Conservation (phyloP, 257 asterid genomes). For the Lycium barbarum region DNA sequence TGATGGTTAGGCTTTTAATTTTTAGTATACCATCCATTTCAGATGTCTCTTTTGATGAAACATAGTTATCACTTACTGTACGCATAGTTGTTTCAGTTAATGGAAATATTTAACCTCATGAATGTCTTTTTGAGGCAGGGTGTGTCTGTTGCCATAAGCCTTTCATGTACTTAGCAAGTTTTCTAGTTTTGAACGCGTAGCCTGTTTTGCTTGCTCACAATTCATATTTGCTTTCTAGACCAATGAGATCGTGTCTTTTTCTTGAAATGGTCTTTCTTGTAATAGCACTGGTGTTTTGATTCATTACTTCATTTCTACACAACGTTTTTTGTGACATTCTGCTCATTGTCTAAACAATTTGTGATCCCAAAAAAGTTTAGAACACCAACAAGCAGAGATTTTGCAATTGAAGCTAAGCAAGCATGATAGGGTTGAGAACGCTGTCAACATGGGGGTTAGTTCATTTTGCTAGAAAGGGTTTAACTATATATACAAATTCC, state of each 20-base stretch:
- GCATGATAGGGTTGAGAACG: neutral
- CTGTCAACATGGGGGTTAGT: neutral
- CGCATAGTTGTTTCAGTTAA: too few species aligned
- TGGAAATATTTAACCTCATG: neutral
- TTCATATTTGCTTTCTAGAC: neutral
- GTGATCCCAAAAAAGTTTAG: neutral
- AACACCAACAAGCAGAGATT: neutral
- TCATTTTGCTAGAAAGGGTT: neutral
- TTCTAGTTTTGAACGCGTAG: neutral
- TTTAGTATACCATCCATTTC: neutral
- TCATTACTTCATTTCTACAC: too few species aligned
- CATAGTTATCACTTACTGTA: neutral
- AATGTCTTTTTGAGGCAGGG: neutral
- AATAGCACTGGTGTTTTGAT: neutral
- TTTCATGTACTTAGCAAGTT: neutral
- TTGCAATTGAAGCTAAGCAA: slow-evolving; percentile 8
- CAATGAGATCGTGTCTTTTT: neutral
- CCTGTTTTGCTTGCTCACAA: neutral
- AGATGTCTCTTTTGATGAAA: neutral
- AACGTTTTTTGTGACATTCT: neutral
- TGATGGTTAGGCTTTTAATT: neutral
- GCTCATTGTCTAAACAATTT: neutral
- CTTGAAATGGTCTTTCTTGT: neutral
- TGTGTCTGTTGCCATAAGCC: neutral
- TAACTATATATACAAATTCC: neutral